Base-by-base conservation (phyloP, 495 filamentous ascomycete genomes). In the Neurospora africana region DNA sequence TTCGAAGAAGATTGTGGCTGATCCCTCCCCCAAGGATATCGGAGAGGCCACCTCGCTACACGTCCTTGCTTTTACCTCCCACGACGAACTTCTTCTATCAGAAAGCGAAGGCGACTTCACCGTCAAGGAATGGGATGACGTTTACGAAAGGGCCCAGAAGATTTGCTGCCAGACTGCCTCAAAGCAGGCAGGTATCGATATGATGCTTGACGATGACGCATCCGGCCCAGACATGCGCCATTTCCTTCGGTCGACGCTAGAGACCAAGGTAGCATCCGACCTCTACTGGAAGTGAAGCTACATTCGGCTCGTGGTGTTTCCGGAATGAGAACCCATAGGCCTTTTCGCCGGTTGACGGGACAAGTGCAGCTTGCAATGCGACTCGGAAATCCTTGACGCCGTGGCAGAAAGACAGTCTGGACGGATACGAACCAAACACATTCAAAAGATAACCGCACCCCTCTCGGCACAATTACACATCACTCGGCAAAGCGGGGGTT, bases 61-160 rank as follows among this genome's bases (percentile, higher is more conserved):
- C 76, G 91, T 91, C 33, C 81, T 97, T 38, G 90, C 89, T 4
- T 95, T 94, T 75, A 91, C 91, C 35, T 91, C 89, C 8, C 87
- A 89, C 69, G 88, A 89, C 21, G 91, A 93, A 69, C 79, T 97
- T 38, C 80, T 97, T 21, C 79, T 97, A 53, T 89, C 87, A 40
- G 91, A 97, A 78, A 96, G 93, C 77, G 88, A 94, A 76, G 95
- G 95, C 0, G 80, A 82, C 38, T 98, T 97, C 75, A 87, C 87
- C 27, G 84, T 92, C 72, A 87, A 91, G 43, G 90, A 87, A 41
- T 97, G 94, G 93, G 89, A 94, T 69, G 82, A 84, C 23, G 88
- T 91, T 6, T 89, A 87, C 77, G 84, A 91, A 75, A 83, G 83
- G 68, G 93, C 91, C 38, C 83, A 87, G 75, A 77, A 81, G 35